Percentiles rank a stretch among this genome's conserved stretches.
Conservation (phyloP, 2,329 filamentous ascomycete genomes). For the Phialophora tarda region DNA sequence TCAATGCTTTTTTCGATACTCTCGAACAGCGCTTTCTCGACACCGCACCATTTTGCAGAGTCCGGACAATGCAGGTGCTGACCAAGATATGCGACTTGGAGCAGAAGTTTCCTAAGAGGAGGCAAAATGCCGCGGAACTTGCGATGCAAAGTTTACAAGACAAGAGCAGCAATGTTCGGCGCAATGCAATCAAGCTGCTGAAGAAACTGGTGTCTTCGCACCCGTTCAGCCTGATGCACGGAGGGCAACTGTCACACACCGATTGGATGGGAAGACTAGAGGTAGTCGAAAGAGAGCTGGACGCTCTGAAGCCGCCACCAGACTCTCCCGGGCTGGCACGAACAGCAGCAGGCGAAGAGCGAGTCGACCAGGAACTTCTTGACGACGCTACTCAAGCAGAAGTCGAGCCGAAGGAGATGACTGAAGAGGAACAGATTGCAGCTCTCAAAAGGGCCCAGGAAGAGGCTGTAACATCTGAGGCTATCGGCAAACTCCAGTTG, state of each 20-base stretch:
- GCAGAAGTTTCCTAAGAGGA: slow-evolving; percentile 90
- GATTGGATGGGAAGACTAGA: slow-evolving; percentile 86
- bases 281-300: slow-evolving; percentile 80
- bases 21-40: slow-evolving; percentile 95
- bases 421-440: slow-evolving; percentile 75
- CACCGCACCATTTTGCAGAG: slow-evolving; percentile 94
- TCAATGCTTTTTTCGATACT: slow-evolving; percentile 96
- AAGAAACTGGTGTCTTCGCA: slow-evolving; percentile 89
- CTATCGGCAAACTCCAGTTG: slow-evolving; percentile 83
- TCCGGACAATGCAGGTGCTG: slow-evolving; percentile 90
- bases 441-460: slow-evolving; percentile 80
- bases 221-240: slow-evolving; percentile 90
- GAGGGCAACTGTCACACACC: slow-evolving; percentile 79
- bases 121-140: slow-evolving; percentile 84
- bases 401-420: slow-evolving; percentile 74
- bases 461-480: slow-evolving; percentile 85
- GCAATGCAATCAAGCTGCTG: slow-evolving; percentile 92
- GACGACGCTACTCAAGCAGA: slow-evolving; percentile 87
- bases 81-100: slow-evolving; percentile 91
- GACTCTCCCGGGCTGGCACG: slow-evolving; percentile 74
- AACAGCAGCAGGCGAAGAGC: slow-evolving; percentile 65
- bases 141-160: slow-evolving; percentile 90
- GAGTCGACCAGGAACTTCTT: slow-evolving; percentile 76
- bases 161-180: slow-evolving; percentile 95
- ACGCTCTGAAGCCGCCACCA: slow-evolving; percentile 78